A percentile compares a stretch with the other conserved stretches of the same genome.
Conservation (phyloP, 2,329 filamentous ascomycete genomes). For the Leptographium procerum region DNA sequence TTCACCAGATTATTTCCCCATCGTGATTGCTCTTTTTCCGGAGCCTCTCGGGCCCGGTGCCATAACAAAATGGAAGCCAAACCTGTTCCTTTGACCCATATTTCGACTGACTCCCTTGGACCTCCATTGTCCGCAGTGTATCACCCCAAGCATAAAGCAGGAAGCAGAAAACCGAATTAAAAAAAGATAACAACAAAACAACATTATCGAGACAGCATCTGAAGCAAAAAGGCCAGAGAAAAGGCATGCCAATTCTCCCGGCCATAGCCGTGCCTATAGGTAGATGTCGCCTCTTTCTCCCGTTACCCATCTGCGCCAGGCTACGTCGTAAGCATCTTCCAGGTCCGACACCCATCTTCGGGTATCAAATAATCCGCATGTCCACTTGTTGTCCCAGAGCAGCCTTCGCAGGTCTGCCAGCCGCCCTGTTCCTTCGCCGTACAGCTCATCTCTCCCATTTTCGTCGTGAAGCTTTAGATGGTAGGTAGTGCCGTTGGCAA, state of each 20-base stretch:
- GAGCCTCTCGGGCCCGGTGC: no score
- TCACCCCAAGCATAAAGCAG: no score
- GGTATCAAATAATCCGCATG: constrained; percentile 83
- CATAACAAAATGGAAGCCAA: no score
- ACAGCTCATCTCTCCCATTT: constrained; percentile 21
- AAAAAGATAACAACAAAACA: background rate
- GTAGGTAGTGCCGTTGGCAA: constrained; percentile 57
- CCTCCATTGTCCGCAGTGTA: no score
- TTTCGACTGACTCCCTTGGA: no score
- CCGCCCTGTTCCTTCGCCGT: constrained; percentile 51
- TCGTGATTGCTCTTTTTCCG: no score
- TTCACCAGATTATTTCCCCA: no score
- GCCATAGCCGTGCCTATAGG: constrained; percentile 28
- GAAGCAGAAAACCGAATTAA: no score
- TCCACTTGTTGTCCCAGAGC: constrained; percentile 75
- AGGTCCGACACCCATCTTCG: constrained; percentile 81
- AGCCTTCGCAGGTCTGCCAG: constrained; percentile 69
- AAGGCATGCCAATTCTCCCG: background rate
- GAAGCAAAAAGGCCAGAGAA: background rate
- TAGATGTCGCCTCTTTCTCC: constrained; percentile 91
- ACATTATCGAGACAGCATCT: background rate
- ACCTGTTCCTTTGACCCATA: no score
- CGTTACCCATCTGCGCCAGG: constrained; percentile 78
- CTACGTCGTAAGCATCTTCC: constrained; percentile 76
- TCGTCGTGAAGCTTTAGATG: constrained; percentile 8